Percentiles rank a stretch among this genome's conserved stretches.
Evolutionary conservation across 2,329 filamentous ascomycete species (phyloP).

Genomic region (Penicillium sp.): DNA sequence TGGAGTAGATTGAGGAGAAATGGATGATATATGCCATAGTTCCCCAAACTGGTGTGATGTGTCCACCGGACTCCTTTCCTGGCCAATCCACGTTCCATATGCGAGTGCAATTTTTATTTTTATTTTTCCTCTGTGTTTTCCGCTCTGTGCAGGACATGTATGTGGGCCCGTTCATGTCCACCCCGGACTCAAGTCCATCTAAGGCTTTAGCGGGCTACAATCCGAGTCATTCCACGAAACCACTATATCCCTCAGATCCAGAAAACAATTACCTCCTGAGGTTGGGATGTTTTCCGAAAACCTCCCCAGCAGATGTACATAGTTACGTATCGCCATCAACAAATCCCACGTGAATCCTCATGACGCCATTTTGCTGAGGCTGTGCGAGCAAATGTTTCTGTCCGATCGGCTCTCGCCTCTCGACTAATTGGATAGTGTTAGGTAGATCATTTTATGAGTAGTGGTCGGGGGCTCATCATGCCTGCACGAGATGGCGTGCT

Average conservation of each 20-base stretch:
- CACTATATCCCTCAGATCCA: background rate
- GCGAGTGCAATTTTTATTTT: background rate
- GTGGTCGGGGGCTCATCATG: constrained; percentile 1
- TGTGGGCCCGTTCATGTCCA: background rate
- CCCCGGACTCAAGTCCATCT: background rate
- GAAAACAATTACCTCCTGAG: no score
- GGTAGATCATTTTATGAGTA: background rate
- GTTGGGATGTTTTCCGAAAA: background rate
- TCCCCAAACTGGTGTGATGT: background rate
- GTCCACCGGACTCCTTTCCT: background rate
- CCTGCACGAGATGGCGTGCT: constrained; percentile 13
- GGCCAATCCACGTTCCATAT: background rate
- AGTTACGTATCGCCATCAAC: background rate
- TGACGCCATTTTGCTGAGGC: constrained; percentile 7
- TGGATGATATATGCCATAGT: background rate
- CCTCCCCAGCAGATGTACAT: background rate
- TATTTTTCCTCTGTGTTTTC: background rate
- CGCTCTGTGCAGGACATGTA: background rate
- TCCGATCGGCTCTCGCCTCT: constrained; percentile 20
- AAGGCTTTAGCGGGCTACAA: no score
- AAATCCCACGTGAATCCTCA: background rate
- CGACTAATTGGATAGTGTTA: background rate
- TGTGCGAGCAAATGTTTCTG: background rate
- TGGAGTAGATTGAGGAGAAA: background rate
- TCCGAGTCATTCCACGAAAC: no score